Conservation (phyloP, 768 basidiomycete species). For the Lactarius vividus region DNA sequence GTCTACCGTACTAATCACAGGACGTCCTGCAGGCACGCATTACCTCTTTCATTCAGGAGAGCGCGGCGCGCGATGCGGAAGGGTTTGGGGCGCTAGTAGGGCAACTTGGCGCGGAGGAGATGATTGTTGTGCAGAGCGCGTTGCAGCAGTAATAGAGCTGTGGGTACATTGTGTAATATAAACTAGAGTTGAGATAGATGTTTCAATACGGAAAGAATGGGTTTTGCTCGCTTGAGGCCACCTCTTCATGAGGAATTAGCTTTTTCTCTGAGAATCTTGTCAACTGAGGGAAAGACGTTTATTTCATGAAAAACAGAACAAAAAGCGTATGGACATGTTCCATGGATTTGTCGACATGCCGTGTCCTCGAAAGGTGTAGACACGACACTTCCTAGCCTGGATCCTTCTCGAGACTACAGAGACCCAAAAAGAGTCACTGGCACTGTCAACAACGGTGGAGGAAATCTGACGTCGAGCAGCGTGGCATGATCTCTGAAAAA, state of each 20-base stretch:
- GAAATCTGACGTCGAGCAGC: slow-evolving; percentile 53
- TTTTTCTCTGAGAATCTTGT: not conserved
- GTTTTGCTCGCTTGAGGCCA: no score
- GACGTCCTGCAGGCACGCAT: slow-evolving; percentile 54
- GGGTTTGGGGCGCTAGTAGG: slow-evolving; percentile 63
- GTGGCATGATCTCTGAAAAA: slow-evolving; percentile 55
- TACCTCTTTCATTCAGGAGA: slow-evolving; percentile 66
- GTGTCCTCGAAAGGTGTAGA: slow-evolving; percentile 48
- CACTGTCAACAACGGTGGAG: slow-evolving; percentile 60
- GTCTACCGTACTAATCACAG: not conserved
- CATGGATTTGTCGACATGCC: slow-evolving; percentile 63
- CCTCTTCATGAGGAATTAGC: no score
- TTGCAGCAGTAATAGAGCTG: slow-evolving; percentile 23
- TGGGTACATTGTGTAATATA: not conserved
- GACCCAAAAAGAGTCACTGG: slow-evolving; percentile 54
- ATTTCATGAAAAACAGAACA: not conserved
- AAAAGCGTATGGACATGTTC: slow-evolving; percentile 38
- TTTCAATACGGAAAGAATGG: no score
- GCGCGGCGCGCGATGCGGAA: slow-evolving; percentile 57
- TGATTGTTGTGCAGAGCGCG: slow-evolving; percentile 54
- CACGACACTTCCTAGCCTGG: slow-evolving; percentile 68
- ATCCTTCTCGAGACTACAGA: slow-evolving; percentile 54
- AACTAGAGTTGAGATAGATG: not conserved
- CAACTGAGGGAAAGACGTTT: not conserved
- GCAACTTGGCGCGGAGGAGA: slow-evolving; percentile 69